Evolutionary conservation across 306 rosid genomes (phyloP).

Genomic region (Inga leiocalycina): DNA sequence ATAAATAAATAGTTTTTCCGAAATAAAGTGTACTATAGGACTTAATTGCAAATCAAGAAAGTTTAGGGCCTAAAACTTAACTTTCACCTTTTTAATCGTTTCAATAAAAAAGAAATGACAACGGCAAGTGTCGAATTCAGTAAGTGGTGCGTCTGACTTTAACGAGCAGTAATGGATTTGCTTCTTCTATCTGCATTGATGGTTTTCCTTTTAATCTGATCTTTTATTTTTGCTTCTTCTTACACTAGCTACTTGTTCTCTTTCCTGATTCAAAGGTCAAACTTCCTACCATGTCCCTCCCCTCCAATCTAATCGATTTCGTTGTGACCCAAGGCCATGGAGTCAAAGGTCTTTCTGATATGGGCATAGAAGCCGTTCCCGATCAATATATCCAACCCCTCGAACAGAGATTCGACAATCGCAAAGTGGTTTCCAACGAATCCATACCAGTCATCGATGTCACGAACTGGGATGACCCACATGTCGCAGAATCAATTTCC

Average conservation of each 20-base stretch:
- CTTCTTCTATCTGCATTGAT: not conserved
- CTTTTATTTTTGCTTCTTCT: not conserved
- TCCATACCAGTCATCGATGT: conserved; percentile 50
- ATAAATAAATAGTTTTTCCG: too few relatives aligned
- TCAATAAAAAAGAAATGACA: too few relatives aligned
- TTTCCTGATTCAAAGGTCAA: too few relatives aligned
- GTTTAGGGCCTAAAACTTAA: too few relatives aligned
- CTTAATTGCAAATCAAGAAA: too few relatives aligned
- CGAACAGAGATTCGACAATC: conserved; percentile 31
- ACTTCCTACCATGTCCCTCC: conserved; percentile 20
- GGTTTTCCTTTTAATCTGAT: not conserved
- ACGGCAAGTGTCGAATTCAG: not conserved
- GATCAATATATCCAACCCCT: conserved; percentile 42
- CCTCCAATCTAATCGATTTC: conserved; percentile 40
- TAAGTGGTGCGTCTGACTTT: not conserved
- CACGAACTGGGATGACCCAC: conserved; percentile 46
- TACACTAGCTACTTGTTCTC: not conserved
- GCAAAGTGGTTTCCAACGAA: conserved; percentile 24
- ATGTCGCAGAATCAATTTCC: conserved; percentile 39
- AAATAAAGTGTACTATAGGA: too few relatives aligned
- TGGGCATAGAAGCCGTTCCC: conserved; percentile 39
- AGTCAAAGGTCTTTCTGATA: conserved; percentile 45
- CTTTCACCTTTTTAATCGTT: too few relatives aligned
- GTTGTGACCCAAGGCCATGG: conserved; percentile 46
- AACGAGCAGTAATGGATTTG: not conserved